These are phyloP conservation scores for Auxenochlorella protothecoides DNA, from an alignment of 139 green algal genomes.

Conservation along the genomic window DNA sequence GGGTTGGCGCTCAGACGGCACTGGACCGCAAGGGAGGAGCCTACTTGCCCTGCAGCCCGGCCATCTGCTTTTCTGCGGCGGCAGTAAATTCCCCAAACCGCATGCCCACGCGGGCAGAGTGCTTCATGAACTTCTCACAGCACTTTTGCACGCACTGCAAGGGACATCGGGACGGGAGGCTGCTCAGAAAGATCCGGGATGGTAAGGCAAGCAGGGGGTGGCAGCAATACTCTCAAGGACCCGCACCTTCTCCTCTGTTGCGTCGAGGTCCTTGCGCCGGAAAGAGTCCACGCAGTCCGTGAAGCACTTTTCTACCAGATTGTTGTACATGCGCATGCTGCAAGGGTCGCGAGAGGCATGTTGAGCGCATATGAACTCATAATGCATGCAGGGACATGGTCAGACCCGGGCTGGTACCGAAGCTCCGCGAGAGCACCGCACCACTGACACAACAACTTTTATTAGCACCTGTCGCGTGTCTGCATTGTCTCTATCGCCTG, in stretches of 20 bases:
- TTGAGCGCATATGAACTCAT: too few relatives aligned
- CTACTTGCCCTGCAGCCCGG: too few relatives aligned
- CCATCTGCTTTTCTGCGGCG: constrained; percentile 39
- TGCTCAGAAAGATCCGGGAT: too few relatives aligned
- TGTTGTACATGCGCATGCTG: constrained; percentile 96
- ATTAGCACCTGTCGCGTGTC: constrained; percentile 69
- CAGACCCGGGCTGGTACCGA: too few relatives aligned
- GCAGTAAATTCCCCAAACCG: constrained; percentile 75
- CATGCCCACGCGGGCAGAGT: constrained; percentile 69
- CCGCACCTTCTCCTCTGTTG: constrained; percentile 81
- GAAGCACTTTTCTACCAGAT: constrained; percentile 91
- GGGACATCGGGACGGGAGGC: not conserved
- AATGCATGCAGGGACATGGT: too few relatives aligned
- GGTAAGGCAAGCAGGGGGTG: not conserved
- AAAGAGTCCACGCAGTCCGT: constrained; percentile 86
- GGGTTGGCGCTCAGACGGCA: too few relatives aligned
- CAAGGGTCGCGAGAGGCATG: not conserved
- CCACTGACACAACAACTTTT: too few relatives aligned
- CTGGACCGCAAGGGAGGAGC: too few relatives aligned
- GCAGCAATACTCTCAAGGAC: not conserved
- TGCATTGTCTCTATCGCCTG: constrained; percentile 74
- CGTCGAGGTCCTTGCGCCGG: constrained; percentile 79
- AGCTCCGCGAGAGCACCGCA: too few relatives aligned
- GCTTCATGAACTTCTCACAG: constrained; percentile 95
- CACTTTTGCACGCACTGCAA: constrained; percentile 82